Percentiles rank a stretch among this genome's conserved stretches.
Conservation (phyloP, 192 early-diverging fungal species). For the Podila verticillata region DNA sequence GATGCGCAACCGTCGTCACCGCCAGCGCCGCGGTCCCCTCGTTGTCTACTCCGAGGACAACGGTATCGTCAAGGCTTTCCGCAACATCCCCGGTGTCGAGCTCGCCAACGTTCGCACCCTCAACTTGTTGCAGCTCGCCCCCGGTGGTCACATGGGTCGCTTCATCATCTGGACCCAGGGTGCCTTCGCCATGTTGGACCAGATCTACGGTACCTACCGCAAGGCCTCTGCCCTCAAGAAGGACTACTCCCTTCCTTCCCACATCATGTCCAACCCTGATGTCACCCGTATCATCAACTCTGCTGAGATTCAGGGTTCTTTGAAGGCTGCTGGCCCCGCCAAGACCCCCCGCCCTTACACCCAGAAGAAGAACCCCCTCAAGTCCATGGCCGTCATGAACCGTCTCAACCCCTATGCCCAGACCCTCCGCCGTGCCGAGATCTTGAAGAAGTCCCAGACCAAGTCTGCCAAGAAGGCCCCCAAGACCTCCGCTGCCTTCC, state of each 20-base stretch:
- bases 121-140: slow-evolving; percentile 98
- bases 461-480: slow-evolving; percentile 55
- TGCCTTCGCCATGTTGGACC: slow-evolving; percentile 92
- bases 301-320: slow-evolving; percentile 94
- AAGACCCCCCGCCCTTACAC: slow-evolving; percentile 91
- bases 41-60: slow-evolving; percentile 95
- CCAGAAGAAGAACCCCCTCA: slow-evolving; percentile 99
- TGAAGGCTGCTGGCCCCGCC: slow-evolving; percentile 83
- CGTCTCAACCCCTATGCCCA: slow-evolving; percentile 98
- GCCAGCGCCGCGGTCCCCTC: slow-evolving; percentile 95
- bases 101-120: slow-evolving; percentile 87
- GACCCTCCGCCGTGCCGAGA: slow-evolving; percentile 83
- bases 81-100: slow-evolving; percentile 99
- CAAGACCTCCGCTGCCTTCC: slow-evolving; percentile 52
- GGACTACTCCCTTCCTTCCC: slow-evolving; percentile 86
- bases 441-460: slow-evolving; percentile 58
- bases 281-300: slow-evolving; percentile 96
- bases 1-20: slow-evolving; percentile 95
- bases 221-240: slow-evolving; percentile 86
- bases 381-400: slow-evolving; percentile 89
- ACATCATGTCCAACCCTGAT: slow-evolving; percentile 95
- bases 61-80: slow-evolving; percentile 94
- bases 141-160: slow-evolving; percentile 98
- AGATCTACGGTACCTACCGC: slow-evolving; percentile 90
- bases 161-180: slow-evolving; percentile 99